Evolutionary conservation across 1,284 basidiomycete genomes (phyloP), one percentile per base, ranked within the genome.

Genomic region (Pascua guehoae): DNA sequence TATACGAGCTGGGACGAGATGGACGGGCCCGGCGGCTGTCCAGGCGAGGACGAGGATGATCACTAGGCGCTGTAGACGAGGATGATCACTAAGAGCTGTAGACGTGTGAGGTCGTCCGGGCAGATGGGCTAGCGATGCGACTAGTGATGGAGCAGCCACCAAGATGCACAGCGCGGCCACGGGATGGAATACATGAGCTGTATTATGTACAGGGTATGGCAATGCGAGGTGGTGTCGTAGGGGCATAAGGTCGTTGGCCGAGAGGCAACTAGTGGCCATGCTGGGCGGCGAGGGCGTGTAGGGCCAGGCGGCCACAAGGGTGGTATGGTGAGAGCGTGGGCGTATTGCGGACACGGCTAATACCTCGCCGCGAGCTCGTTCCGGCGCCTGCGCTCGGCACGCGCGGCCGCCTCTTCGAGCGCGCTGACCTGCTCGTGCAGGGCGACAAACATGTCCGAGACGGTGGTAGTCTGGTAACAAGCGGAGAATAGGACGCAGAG

Each of bases 31-130:
- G 76, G 74, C 0, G 76, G 76, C 18, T 77, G 76, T 66, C 76
- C 76, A 4, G 76, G 76, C 9, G 66, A 72, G 56, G 70, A 73
- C 11, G 74, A 77, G 59, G 76, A 77, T 47, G 74, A 75, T 62
- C 76, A 77, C 61, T 77, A 69, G 59, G 17, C 4, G 47, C 11
- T 11, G 40, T 14, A 16, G 18, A 7, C 5, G 4, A 14, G 42
- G 14, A 49, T 43, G 41, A 17, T 38, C 45, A 37, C n/a, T 24
- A 5, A 40, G 17, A 32, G n/a, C 16, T 47, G 41, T 51, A 56
- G 17, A n/a, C 5, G 14, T 15, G 17, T 43, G 41, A 2, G 24
- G n/a, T 17, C n/a, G n/a, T n/a, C n/a, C 5, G 38, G 16, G 40
- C 39, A 8, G 7, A 32, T 24, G 16, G 15, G n/a, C 41, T 43